Conservation (phyloP, 2,329 filamentous ascomycete genomes). For the Penicillium sp. region DNA sequence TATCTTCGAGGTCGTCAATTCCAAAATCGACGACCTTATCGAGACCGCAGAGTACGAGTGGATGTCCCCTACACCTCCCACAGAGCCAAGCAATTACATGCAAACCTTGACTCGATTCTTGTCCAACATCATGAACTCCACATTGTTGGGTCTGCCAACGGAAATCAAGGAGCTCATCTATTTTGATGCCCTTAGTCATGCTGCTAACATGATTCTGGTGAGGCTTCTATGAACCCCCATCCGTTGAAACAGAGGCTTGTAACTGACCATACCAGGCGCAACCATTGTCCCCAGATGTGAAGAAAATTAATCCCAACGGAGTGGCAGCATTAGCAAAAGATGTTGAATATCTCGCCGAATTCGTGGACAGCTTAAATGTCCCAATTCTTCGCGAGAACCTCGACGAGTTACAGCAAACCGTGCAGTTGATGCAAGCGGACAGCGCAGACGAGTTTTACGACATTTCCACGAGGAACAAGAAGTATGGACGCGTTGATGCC, state of each 20-base stretch:
- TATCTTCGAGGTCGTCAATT: slow-evolving; percentile 97
- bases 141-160: slow-evolving; percentile 84
- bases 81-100: slow-evolving; percentile 88
- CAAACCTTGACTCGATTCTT: slow-evolving; percentile 89
- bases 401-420: slow-evolving; percentile 90
- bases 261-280: slow-evolving; percentile 57
- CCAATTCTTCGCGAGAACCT: slow-evolving; percentile 85
- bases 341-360: slow-evolving; percentile 76
- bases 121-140: slow-evolving; percentile 94
- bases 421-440: slow-evolving; percentile 78
- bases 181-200: slow-evolving; percentile 91
- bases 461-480: slow-evolving; percentile 81
- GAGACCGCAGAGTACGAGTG: slow-evolving; percentile 98
- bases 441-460: slow-evolving; percentile 98
- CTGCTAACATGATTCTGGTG: slow-evolving; percentile 79
- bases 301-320: slow-evolving; percentile 81
- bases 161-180: slow-evolving; percentile 98
- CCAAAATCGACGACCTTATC: slow-evolving; percentile 95
- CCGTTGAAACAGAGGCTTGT: neutral
- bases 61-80: slow-evolving; percentile 60
- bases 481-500: slow-evolving; percentile 89
- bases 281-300: slow-evolving; percentile 74
- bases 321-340: slow-evolving; percentile 78
- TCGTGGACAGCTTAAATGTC: slow-evolving; percentile 83
- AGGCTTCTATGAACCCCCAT: slow-evolving; percentile 25